phyloP scores from a whole-genome alignment of 495 filamentous ascomycete species.

The Jackrogersella minutella region DNA sequence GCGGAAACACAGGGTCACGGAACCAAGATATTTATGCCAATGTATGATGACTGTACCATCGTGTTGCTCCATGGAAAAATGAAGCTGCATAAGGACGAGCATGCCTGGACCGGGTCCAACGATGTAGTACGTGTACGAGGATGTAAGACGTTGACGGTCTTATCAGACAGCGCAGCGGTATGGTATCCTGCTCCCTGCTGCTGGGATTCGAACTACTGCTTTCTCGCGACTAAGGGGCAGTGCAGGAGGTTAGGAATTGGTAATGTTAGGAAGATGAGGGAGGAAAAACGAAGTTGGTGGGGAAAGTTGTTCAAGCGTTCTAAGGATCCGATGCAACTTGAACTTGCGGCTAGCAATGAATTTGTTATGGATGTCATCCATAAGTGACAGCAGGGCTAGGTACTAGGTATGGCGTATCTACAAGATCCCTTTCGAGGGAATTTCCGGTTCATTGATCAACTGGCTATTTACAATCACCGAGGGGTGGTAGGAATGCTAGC shows the following conservation, averaged over 20 bases:
- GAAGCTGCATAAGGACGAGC: conserved; percentile 1
- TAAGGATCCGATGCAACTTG: too few relatives aligned
- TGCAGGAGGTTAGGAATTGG: conserved; percentile 7
- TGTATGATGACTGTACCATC: conserved; percentile 3
- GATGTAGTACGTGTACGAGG: neutral
- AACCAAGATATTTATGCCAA: too few relatives aligned
- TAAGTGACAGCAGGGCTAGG: too few relatives aligned
- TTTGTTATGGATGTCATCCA: too few relatives aligned
- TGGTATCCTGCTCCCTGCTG: conserved; percentile 5
- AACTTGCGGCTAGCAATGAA: too few relatives aligned
- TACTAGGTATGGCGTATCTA: too few relatives aligned
- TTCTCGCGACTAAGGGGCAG: neutral
- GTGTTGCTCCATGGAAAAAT: neutral
- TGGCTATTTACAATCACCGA: too few relatives aligned
- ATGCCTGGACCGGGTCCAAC: neutral
- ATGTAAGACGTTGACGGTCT: neutral
- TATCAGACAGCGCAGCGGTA: conserved; percentile 7
- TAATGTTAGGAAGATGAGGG: neutral
- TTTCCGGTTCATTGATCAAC: too few relatives aligned
- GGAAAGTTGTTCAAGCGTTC: neutral
- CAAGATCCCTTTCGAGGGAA: too few relatives aligned
- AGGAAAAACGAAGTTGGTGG: neutral
- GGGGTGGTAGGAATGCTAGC: too few relatives aligned
- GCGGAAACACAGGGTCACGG: neutral
- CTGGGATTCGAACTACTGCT: neutral